phyloP scores from a whole-genome alignment of 1,284 basidiomycete species.

The Boletus smithii region DNA sequence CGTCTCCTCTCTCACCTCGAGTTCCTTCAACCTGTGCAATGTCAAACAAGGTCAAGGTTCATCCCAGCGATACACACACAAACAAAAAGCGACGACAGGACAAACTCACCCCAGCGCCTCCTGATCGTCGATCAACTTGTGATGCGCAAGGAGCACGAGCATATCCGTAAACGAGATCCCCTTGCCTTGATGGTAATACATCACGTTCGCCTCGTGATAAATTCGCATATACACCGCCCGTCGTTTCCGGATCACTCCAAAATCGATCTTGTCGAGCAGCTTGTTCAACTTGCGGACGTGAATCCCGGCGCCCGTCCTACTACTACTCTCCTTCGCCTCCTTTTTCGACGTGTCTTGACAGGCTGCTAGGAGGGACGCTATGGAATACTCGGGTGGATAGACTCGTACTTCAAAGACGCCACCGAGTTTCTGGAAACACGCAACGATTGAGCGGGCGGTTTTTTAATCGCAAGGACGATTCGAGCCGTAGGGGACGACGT shows the following conservation, averaged over 20 bases:
- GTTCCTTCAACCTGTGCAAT: constrained; percentile 68
- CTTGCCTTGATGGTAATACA: constrained; percentile 64
- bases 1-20: constrained; percentile 71
- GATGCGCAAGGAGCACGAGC: constrained; percentile 85
- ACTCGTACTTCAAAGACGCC: constrained; percentile 85
- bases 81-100: not conserved
- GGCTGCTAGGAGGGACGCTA: constrained; percentile 55
- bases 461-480: no score
- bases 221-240: constrained; percentile 71
- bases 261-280: constrained; percentile 65
- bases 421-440: constrained; percentile 55
- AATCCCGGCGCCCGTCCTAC: constrained; percentile 44
- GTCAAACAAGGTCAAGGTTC: no score
- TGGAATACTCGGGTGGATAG: constrained; percentile 68
- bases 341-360: constrained; percentile 37
- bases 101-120: constrained; percentile 77
- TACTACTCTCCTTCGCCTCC: constrained; percentile 11
- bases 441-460: no score
- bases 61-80: no score
- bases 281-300: constrained; percentile 62
- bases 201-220: constrained; percentile 82
- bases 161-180: constrained; percentile 93
- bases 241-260: constrained; percentile 57
- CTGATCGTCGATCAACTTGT: constrained; percentile 88
- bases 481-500: constrained; percentile 32